A percentile compares a stretch with the other conserved stretches of the same genome.
Evolutionary conservation across 495 filamentous ascomycete species (phyloP).

Genomic region (Lasiosphaeris hirsuta): DNA sequence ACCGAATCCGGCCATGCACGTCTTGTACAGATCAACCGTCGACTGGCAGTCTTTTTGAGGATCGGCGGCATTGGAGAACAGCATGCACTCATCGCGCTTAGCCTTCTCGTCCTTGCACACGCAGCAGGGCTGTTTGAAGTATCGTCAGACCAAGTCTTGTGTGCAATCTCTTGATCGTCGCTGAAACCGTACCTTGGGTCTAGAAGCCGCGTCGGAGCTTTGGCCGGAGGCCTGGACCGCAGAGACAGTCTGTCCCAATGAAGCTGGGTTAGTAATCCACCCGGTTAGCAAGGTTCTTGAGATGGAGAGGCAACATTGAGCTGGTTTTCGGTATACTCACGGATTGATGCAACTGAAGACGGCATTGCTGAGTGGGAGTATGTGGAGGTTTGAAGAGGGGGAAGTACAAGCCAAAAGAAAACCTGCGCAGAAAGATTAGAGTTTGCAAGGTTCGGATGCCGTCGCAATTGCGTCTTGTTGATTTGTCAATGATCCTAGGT

Average conservation of each 20-base stretch:
- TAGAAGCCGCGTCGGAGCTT: slow-evolving; percentile 31
- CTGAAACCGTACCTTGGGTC: slow-evolving; percentile 41
- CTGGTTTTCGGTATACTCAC: slow-evolving; percentile 24
- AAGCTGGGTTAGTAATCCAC: slow-evolving; percentile 20
- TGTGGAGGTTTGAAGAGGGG: background rate
- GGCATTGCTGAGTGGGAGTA: slow-evolving; percentile 26
- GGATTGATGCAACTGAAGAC: slow-evolving; percentile 29
- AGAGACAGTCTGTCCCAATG: slow-evolving; percentile 26
- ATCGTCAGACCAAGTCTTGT: slow-evolving; percentile 6
- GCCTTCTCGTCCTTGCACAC: slow-evolving; percentile 96
- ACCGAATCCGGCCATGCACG: slow-evolving; percentile 90
- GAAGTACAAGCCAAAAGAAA: background rate
- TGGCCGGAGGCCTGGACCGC: slow-evolving; percentile 17
- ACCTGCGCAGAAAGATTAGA: background rate
- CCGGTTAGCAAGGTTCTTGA: no score
- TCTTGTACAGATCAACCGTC: slow-evolving; percentile 79
- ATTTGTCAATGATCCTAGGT: slow-evolving; percentile 27
- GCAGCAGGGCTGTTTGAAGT: slow-evolving; percentile 72
- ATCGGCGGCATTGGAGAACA: slow-evolving; percentile 78
- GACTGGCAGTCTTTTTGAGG: slow-evolving; percentile 75
- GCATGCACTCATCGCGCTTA: slow-evolving; percentile 95
- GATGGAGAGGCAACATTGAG: background rate
- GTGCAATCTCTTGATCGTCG: no score
- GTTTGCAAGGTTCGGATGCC: background rate
- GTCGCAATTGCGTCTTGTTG: slow-evolving; percentile 12